Percentiles rank a stretch among this genome's conserved stretches.
Conservation (phyloP, 139 green algal genomes). For the Chlamydomonas eustigma region DNA sequence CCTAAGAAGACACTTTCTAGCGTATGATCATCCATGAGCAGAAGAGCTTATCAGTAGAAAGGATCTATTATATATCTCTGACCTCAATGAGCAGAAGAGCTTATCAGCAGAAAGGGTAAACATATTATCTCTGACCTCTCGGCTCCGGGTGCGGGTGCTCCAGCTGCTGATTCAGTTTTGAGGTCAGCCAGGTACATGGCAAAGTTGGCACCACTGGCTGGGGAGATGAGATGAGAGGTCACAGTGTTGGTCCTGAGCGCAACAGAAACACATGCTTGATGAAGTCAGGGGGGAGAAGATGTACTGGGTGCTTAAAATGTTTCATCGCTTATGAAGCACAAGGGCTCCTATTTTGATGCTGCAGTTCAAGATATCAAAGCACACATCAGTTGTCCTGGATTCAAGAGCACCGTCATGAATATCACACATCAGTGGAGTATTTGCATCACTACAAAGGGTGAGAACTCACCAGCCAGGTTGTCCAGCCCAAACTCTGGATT, state of each 20-base stretch:
- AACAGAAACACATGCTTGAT: neutral
- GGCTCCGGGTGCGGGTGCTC: neutral
- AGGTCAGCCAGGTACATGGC: conserved; percentile 81
- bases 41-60: neutral
- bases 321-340: too few species aligned
- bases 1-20: too few species aligned
- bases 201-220: conserved; percentile 78
- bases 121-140: conserved; percentile 16
- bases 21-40: neutral
- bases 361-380: too few species aligned
- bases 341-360: neutral
- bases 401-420: too few species aligned
- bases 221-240: conserved; percentile 78
- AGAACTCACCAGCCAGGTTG: conserved; percentile 51
- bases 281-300: too few species aligned
- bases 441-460: neutral
- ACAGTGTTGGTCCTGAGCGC: conserved; percentile 52
- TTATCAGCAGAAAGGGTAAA: neutral
- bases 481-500: conserved; percentile 69
- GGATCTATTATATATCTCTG: neutral
- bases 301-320: too few species aligned
- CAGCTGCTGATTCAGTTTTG: conserved; percentile 25
- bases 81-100: neutral
- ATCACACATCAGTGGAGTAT: too few species aligned
- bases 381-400: too few species aligned